These are phyloP conservation scores for Alectoria sarmentosa DNA, from an alignment of 495 filamentous ascomycete species.

Conservation along the genomic window DNA sequence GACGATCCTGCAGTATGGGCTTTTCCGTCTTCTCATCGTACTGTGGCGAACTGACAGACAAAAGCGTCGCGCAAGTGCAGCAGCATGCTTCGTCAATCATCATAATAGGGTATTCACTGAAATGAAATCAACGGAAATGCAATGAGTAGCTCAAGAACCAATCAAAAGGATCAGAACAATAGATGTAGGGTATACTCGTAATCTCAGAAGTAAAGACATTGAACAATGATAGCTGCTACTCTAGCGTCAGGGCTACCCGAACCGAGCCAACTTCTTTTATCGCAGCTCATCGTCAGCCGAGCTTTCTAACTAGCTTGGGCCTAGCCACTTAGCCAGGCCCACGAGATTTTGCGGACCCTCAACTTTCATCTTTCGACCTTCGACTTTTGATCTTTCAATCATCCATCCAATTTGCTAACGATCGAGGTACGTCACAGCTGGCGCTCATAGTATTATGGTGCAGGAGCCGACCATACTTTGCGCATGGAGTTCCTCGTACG, in stretches of 20 bases:
- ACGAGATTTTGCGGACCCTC: constrained; percentile 1
- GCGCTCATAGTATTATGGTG: background rate
- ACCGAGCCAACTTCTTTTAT: background rate
- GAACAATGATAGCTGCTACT: too few species aligned
- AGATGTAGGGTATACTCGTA: too few species aligned
- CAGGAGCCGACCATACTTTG: background rate
- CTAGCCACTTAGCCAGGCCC: constrained; percentile 11
- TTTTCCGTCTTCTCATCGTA: constrained; percentile 49
- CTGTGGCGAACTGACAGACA: constrained; percentile 37
- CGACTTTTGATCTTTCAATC: background rate
- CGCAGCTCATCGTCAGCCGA: constrained; percentile 8
- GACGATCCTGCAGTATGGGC: constrained; percentile 42
- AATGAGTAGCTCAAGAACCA: background rate
- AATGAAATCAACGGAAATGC: background rate
- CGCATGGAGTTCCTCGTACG: constrained; percentile 12
- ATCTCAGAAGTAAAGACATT: too few species aligned
- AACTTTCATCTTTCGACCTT: background rate
- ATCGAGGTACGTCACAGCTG: constrained; percentile 15
- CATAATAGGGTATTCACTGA: background rate
- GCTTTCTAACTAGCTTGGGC: background rate
- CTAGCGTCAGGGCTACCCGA: background rate
- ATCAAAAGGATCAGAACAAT: too few species aligned
- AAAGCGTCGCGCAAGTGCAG: constrained; percentile 57
- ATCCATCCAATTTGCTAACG: background rate
- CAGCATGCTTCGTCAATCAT: constrained; percentile 47